Evolutionary conservation across 441 rosid genomes (phyloP), one percentile per base, ranked within the genome.

Genomic region (Populus tomentosa): DNA sequence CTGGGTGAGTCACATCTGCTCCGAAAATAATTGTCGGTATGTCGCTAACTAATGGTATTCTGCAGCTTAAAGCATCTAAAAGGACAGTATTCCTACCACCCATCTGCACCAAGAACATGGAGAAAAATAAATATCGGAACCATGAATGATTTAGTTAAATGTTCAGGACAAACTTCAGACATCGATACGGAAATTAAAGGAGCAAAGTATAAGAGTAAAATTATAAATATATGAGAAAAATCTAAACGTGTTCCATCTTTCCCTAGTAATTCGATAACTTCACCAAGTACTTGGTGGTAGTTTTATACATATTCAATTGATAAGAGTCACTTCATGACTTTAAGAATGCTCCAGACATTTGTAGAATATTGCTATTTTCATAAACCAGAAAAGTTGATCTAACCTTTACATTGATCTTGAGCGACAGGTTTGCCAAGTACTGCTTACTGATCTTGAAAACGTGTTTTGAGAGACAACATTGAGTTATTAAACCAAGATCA

Each of bases 81-180:
- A 95, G 95, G 78, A 94, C 99, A 38, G 97, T 94, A 86, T 95
- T 95, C 82, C 99, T 86, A 70, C 99, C 99, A 73, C 98, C 99
- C 98, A 92, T 94, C 99, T 95, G 89, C 83, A 83, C n/a, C 38
- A 67, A 70, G 65, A 21, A 23, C 2, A 71, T 4, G 18, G 71
- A 46, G 10, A 33, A 70, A 66, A 33, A 50, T 50, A 14, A 50
- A 16, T 50, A 50, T 50, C 10, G 20, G 36, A 10, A 7, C 1
- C 18, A 28, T 24, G 24, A 36, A 40, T 56, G 62, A 70, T 20
- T 62, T 42, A 66, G 7, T 33, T n/a, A 72, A 14, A 50, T 33
- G 14, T 61, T 61, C 30, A 38, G 24, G 7, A 28, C 14, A 13
- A 63, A 46, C 71, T 28, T 63, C 23, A 70, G 42, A 63, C 21